A percentile compares a stretch with the other conserved stretches of the same genome.
Conservation (phyloP, 805 yeast genomes). For the Blastobotrys robertii region DNA sequence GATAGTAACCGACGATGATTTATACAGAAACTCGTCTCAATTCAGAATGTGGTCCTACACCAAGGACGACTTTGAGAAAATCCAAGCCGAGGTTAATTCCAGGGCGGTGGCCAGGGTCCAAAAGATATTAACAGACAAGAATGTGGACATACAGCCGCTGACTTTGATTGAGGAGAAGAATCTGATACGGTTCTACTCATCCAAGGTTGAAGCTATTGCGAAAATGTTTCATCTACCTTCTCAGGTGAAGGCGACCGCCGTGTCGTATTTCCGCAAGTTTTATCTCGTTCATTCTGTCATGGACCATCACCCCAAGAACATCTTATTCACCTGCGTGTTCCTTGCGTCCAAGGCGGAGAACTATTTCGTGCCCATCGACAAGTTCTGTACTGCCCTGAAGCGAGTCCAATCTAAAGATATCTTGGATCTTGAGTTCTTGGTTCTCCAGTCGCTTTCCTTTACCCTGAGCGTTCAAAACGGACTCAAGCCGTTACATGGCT, state of each 20-base stretch:
- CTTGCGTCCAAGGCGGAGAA: conserved; percentile 91
- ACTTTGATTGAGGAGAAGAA: conserved; percentile 60
- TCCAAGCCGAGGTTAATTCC: conserved; percentile 42
- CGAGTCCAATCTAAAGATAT: conserved; percentile 57
- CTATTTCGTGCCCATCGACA: conserved; percentile 73
- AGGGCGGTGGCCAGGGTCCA: conserved; percentile 39
- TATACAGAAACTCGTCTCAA: conserved; percentile 81
- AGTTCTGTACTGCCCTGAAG: conserved; percentile 62
- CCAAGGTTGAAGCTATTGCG: conserved; percentile 61
- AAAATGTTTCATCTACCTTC: conserved; percentile 73
- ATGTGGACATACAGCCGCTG: conserved; percentile 34
- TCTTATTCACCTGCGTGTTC: conserved; percentile 73
- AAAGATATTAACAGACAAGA: conserved; percentile 22
- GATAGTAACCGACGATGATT: conserved; percentile 66
- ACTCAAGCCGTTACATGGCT: conserved; percentile 83
- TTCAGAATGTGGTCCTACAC: conserved; percentile 81
- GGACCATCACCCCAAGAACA: conserved; percentile 79
- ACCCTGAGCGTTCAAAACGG: conserved; percentile 85
- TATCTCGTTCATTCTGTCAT: conserved; percentile 71
- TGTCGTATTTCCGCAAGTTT: conserved; percentile 71
- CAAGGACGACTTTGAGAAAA: conserved; percentile 40
- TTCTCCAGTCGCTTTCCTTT: conserved; percentile 66
- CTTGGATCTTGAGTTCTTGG: conserved; percentile 66
- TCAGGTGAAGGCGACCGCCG: conserved; percentile 80
- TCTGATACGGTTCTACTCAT: conserved; percentile 61